Percentiles rank a stretch among this genome's conserved stretches.
Evolutionary conservation across 164 flowering plant genomes (phyloP).

Genomic region (Aristolochia contorta): DNA sequence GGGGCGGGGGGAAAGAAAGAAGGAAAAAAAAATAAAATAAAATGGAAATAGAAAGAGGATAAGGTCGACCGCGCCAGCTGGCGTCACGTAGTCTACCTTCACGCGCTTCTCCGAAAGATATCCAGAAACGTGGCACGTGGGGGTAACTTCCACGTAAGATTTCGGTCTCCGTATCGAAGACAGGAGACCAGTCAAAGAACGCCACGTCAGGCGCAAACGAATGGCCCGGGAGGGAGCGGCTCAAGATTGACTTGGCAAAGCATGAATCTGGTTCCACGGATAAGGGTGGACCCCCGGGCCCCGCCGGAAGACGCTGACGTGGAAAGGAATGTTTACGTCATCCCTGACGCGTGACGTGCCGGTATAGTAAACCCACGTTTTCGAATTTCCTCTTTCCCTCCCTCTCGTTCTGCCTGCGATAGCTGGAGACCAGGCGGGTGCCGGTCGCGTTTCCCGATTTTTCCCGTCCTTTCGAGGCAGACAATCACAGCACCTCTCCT

Average conservation of each 20-base stretch:
- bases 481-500: too few relatives aligned
- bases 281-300: conserved; percentile 1
- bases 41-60: conserved; percentile 22
- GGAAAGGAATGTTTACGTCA: background rate
- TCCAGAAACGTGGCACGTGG: background rate
- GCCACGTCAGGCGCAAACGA: background rate
- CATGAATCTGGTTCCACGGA: conserved; percentile 1
- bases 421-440: background rate
- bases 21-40: conserved; percentile 1
- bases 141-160: background rate
- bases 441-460: background rate
- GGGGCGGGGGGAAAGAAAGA: background rate
- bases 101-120: background rate
- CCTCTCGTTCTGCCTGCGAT: too few relatives aligned
- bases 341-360: background rate
- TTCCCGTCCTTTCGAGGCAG: too few relatives aligned
- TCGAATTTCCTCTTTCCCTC: too few relatives aligned
- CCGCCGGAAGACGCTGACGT: background rate
- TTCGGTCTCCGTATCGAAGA: background rate
- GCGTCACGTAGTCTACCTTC: conserved; percentile 12
- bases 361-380: conserved; percentile 1
- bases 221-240: background rate
- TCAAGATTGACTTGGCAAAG: conserved; percentile 5
- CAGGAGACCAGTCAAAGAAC: background rate
- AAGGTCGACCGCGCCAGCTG: conserved; percentile 57